Conservation (phyloP, 192 early-diverging fungal species). For the Helicostylum pulchrum region DNA sequence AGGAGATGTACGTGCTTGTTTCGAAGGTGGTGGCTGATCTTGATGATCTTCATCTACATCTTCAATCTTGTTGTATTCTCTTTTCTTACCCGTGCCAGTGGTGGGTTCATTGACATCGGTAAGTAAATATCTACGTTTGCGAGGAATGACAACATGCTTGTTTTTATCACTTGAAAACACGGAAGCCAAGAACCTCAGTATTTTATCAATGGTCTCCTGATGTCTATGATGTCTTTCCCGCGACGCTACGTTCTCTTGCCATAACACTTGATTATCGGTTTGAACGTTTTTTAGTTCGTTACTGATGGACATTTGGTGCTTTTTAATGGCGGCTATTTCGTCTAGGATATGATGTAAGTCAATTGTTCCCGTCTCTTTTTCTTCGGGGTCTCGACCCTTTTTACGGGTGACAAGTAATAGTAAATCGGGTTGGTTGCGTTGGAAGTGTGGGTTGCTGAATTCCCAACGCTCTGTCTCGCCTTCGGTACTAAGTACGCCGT, state of each 20-base stretch:
- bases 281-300: constrained; percentile 85
- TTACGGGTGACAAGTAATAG: constrained; percentile 85
- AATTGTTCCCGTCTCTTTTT: constrained; percentile 51
- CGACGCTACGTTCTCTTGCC: constrained; percentile 74
- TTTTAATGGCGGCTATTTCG: constrained; percentile 87
- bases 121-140: constrained; percentile 43
- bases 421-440: constrained; percentile 85
- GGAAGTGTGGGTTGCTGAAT: constrained; percentile 88
- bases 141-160: constrained; percentile 45
- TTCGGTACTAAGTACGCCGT: constrained; percentile 77
- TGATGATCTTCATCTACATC: constrained; percentile 22
- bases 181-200: constrained; percentile 86
- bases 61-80: constrained; percentile 12
- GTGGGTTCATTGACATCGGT: constrained; percentile 7
- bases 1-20: not conserved
- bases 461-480: constrained; percentile 82
- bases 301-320: constrained; percentile 90
- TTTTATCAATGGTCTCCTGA: constrained; percentile 93
- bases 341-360: constrained; percentile 59
- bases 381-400: constrained; percentile 50
- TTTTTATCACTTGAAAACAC: constrained; percentile 70
- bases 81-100: not conserved
- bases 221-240: constrained; percentile 82
- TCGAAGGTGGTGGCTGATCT: constrained; percentile 21
- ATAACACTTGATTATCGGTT: constrained; percentile 82